Base-by-base conservation (phyloP, 192 early-diverging fungal species). In the Backusella luteola region DNA sequence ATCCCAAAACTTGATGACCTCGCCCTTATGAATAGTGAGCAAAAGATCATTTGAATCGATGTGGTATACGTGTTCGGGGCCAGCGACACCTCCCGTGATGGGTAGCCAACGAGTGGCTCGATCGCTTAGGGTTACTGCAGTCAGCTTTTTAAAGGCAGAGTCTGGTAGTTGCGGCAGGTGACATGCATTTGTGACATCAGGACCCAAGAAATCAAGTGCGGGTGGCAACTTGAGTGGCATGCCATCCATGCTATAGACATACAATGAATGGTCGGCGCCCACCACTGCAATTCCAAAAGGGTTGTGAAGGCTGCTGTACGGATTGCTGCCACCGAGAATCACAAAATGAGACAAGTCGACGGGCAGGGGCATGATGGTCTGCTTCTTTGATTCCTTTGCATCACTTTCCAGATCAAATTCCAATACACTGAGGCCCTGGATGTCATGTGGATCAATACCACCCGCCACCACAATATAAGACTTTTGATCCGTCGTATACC, bases 1-100 rank as follows among this genome's bases (percentile, higher is more conserved):
- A 52, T 88, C 87, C 83, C 85, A 88, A 34, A 88, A 83, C 0
- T 81, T 81, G n/a, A 88, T 73, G 53, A 82, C 76, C 17, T 59
- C 72, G 12, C 81, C 83, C 6, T 71, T 70, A 42, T 88, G 87
- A 5, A 81, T 76, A 0, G 87, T 86, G 3, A 84, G 70, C 35
- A 88, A 67, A 3, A 88, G 66, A 72, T 88, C 87, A 29, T 71
- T 77, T 2, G 77, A 83, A 15, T 44, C 34, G 14, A 88, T 52
- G 6, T 74, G 71, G n/a, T 80, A 80, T 15, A 81, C 71, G 36
- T 86, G 83, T 17, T 77, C 74, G 4, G 69, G 34, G 15, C 77
- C 78, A 17, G 80, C 75, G 9, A 68, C 46, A 17, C 80, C 80
- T 4, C 87, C 87, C 8, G 72, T 80, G 21, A 88, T 76, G 8